These are phyloP conservation scores for Mycotypha africana DNA, from an alignment of 371 early-diverging fungal genomes.

Conservation along the genomic window DNA sequence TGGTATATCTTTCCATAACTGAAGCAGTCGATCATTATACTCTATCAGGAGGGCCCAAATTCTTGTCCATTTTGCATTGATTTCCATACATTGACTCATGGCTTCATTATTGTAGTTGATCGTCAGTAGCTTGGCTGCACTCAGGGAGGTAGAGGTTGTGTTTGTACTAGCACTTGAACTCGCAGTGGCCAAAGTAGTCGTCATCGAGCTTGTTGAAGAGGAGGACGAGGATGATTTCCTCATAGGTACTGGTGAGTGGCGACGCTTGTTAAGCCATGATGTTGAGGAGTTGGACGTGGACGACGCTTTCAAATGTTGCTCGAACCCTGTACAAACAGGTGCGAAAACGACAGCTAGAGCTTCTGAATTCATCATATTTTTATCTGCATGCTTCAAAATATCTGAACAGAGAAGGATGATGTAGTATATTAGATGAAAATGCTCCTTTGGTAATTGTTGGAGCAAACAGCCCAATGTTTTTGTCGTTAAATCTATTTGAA, in stretches of 20 bases:
- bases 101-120: no score
- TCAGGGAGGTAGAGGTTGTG: no score
- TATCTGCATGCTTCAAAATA: slow-evolving; percentile 18
- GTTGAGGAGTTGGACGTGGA: no score
- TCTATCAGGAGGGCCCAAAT: slow-evolving; percentile 16
- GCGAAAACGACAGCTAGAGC: slow-evolving; percentile 38
- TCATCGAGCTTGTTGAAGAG: slow-evolving; percentile 7
- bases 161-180: no score
- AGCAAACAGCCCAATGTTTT: slow-evolving; percentile 2
- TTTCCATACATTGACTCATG: slow-evolving; percentile 13
- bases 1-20: slow-evolving; percentile 13
- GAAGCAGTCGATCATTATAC: slow-evolving; percentile 9
- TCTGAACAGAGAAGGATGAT: slow-evolving; percentile 24
- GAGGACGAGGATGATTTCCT: slow-evolving; percentile 18
- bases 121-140: no score
- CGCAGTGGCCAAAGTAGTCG: no score
- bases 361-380: slow-evolving; percentile 40
- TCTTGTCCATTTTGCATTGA: slow-evolving; percentile 24
- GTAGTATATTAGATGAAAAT: slow-evolving; percentile 27
- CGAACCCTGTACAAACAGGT: slow-evolving; percentile 37
- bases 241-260: no score
- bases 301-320: slow-evolving; percentile 22
- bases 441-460: slow-evolving; percentile 25
- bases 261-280: no score
- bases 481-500: slow-evolving; percentile 1